Conservation (phyloP, 805 yeast genomes). For the Kluyveromyces dobzhanskii region DNA sequence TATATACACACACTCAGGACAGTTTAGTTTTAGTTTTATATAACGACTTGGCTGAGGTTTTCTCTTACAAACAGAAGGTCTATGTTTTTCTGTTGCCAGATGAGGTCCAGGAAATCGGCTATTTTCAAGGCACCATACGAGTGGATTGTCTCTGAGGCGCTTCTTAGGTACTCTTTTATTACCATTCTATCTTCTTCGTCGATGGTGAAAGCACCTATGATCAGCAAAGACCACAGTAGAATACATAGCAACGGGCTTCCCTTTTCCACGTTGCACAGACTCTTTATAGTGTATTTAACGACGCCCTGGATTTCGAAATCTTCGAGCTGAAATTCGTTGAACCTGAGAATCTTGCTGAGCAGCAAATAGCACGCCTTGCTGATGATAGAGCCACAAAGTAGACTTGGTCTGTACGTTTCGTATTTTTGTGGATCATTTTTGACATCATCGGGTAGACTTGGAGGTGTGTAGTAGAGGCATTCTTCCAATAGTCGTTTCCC, state of each 20-base stretch:
- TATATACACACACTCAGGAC: too few relatives aligned
- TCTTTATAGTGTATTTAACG: slow-evolving; percentile 13
- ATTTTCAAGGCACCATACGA: slow-evolving; percentile 14
- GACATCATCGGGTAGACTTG: slow-evolving; percentile 12
- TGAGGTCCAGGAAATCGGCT: slow-evolving; percentile 9
- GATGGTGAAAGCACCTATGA: slow-evolving; percentile 15
- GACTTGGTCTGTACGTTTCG: slow-evolving; percentile 14
- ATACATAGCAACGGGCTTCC: slow-evolving; percentile 15
- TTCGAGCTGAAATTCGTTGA: slow-evolving; percentile 8
- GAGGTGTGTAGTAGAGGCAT: slow-evolving; percentile 16
- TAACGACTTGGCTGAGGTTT: slow-evolving; percentile 13
- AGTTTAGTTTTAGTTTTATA: too few relatives aligned
- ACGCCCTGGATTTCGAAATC: slow-evolving; percentile 14
- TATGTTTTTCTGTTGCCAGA: slow-evolving; percentile 13
- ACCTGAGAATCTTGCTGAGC: slow-evolving; percentile 12
- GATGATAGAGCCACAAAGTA: slow-evolving; percentile 15
- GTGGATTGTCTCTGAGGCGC: slow-evolving; percentile 16
- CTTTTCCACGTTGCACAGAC: slow-evolving; percentile 12
- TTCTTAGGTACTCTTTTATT: slow-evolving; percentile 12
- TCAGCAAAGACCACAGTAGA: slow-evolving; percentile 14
- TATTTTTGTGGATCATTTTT: slow-evolving; percentile 12
- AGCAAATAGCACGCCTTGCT: slow-evolving; percentile 15
- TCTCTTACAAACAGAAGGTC: slow-evolving; percentile 11
- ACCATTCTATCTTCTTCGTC: slow-evolving; percentile 11
- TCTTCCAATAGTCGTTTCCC: slow-evolving; percentile 13